These are phyloP conservation scores for Tetragonia tetragonoides DNA, from an alignment of 148 eudicot species.

Conservation along the genomic window DNA sequence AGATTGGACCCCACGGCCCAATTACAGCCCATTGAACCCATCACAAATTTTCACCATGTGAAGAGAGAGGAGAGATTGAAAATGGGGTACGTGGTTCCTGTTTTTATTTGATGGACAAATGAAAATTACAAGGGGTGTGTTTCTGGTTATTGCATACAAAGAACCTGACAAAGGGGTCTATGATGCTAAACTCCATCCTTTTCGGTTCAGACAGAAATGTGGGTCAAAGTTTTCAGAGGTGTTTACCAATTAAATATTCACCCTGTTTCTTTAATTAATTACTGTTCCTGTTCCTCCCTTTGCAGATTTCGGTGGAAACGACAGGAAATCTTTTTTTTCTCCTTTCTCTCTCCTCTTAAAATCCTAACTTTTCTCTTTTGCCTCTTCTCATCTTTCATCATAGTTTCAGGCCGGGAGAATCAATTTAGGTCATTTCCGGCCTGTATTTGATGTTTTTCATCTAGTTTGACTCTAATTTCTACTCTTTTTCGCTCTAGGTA, in stretches of 20 bases:
- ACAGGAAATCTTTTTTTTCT: slow-evolving; percentile 49
- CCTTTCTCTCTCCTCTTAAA: too few relatives aligned
- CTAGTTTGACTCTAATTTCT: too few relatives aligned
- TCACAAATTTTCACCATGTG: too few relatives aligned
- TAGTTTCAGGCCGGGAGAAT: too few relatives aligned
- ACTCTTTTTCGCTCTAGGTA: too few relatives aligned
- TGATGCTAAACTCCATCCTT: slow-evolving; percentile 42
- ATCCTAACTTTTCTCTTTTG: too few relatives aligned
- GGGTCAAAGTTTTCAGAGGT: slow-evolving; percentile 54
- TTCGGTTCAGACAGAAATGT: slow-evolving; percentile 57
- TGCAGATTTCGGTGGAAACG: slow-evolving; percentile 69
- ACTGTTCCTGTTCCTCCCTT: neutral
- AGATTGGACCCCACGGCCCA: too few relatives aligned
- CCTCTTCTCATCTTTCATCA: too few relatives aligned
- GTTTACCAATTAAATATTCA: slow-evolving; percentile 21
- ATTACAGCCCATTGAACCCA: too few relatives aligned
- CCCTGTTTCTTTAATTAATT: slow-evolving; percentile 12
- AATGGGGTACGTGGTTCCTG: neutral
- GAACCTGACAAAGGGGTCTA: slow-evolving; percentile 51
- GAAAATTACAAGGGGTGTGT: neutral
- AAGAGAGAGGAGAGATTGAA: neutral
- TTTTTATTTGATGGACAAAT: neutral
- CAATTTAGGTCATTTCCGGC: too few relatives aligned
- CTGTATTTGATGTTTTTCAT: too few relatives aligned
- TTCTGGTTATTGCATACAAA: slow-evolving; percentile 26